Percentiles rank a stretch among this genome's conserved stretches.
Evolutionary conservation across 495 filamentous ascomycete species (phyloP).

Genomic region (Penicillium simplicissimum): DNA sequence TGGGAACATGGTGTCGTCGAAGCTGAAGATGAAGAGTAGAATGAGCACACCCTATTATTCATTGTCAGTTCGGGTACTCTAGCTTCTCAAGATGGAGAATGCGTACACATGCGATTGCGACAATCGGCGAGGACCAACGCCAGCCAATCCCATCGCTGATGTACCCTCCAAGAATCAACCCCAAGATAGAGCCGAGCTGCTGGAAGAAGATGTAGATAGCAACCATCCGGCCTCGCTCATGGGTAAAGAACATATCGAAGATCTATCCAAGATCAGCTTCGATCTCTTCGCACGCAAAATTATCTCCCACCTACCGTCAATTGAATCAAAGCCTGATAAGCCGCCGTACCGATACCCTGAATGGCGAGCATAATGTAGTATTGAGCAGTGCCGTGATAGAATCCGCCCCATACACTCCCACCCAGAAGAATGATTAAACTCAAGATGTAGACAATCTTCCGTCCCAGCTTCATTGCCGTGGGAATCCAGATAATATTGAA

Average conservation of each 20-base stretch:
- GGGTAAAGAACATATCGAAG: conserved; percentile 34
- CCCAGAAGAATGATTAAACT: conserved; percentile 26
- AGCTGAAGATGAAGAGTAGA: conserved; percentile 35
- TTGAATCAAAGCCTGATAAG: conserved; percentile 36
- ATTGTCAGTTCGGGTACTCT: not conserved
- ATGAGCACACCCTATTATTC: conserved; percentile 24
- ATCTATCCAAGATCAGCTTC: conserved; percentile 17
- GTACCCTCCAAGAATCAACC: conserved; percentile 31
- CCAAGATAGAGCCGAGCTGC: conserved; percentile 31
- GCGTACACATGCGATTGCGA: conserved; percentile 34
- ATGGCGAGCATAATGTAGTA: conserved; percentile 28
- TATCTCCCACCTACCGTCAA: conserved; percentile 21
- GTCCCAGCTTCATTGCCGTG: conserved; percentile 35
- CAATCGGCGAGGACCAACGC: conserved; percentile 38
- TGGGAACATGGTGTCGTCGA: conserved; percentile 40
- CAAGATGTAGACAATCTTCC: conserved; percentile 34
- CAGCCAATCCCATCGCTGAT: conserved; percentile 35
- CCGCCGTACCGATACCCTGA: conserved; percentile 32
- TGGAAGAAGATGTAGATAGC: conserved; percentile 33
- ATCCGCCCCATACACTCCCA: conserved; percentile 29
- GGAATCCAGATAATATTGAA: conserved; percentile 42
- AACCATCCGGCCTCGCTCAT: conserved; percentile 32
- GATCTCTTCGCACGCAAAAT: too few relatives aligned
- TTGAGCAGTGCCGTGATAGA: conserved; percentile 27
- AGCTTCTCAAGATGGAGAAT: not conserved